A percentile compares a stretch with the other conserved stretches of the same genome.
phyloP scores from a whole-genome alignment of 2,329 filamentous ascomycete species.

The Sporothrix sp. region DNA sequence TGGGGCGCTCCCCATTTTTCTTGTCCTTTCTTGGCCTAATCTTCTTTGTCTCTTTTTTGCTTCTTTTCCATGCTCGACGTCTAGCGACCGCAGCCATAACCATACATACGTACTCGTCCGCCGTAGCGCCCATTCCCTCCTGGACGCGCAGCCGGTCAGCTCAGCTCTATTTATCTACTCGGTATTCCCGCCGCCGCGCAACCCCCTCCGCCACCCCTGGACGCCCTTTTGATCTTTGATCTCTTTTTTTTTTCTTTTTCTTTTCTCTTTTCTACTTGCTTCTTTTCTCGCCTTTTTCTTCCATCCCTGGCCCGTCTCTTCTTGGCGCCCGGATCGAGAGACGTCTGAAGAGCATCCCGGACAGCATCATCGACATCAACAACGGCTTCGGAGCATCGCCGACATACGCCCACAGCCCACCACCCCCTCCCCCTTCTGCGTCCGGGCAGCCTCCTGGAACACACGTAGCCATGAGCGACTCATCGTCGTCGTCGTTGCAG shows the following conservation, averaged over 20 bases:
- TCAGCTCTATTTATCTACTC: conserved; percentile 2
- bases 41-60: neutral
- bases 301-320: neutral
- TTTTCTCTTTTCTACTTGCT: neutral
- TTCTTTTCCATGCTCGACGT: neutral
- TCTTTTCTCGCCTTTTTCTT: neutral
- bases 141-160: neutral
- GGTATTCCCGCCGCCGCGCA: neutral
- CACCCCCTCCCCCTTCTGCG: conserved; percentile 2
- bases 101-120: too few relatives aligned
- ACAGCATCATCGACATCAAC: neutral
- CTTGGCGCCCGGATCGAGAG: conserved; percentile 5
- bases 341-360: neutral
- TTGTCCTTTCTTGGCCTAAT: conserved; percentile 1
- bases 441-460: conserved; percentile 8
- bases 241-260: neutral
- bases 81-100: neutral
- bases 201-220: neutral
- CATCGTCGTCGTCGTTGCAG: conserved; percentile 17
- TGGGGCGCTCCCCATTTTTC: conserved; percentile 2
- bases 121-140: neutral
- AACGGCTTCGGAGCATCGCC: neutral
- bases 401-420: neutral
- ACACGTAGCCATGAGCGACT: conserved; percentile 10
- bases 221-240: neutral